These are phyloP conservation scores for Opeltia flavorubescens DNA, from an alignment of 495 filamentous ascomycete genomes.

Conservation along the genomic window DNA sequence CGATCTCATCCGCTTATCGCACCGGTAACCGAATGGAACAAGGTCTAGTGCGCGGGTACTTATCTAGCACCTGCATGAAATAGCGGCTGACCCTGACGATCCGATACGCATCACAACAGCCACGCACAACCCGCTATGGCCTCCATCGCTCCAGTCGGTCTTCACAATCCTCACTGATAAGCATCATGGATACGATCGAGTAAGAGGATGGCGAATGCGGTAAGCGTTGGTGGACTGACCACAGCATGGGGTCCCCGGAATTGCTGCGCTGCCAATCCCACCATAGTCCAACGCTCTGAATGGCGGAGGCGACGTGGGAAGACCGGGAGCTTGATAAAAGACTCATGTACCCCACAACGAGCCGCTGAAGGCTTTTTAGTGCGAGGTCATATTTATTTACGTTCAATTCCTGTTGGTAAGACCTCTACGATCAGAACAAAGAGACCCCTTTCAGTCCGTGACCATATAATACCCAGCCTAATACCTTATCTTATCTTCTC, in stretches of 20 bases:
- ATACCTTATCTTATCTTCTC: background rate
- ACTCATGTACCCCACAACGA: slow-evolving; percentile 7
- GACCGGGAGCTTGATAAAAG: slow-evolving; percentile 6
- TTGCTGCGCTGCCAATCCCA: background rate
- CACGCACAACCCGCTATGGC: background rate
- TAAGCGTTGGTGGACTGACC: background rate
- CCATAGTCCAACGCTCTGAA: background rate
- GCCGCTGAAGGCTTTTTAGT: too few species aligned
- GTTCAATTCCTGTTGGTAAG: background rate
- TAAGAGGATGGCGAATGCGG: slow-evolving; percentile 1
- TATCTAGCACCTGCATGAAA: background rate
- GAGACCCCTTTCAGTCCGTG: background rate
- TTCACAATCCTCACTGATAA: background rate
- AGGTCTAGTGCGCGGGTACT: too few species aligned
- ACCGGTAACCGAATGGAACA: too few species aligned
- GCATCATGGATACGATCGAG: slow-evolving; percentile 3
- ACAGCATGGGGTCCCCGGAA: background rate
- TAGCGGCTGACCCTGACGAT: too few species aligned
- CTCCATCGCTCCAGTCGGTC: background rate
- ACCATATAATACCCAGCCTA: background rate
- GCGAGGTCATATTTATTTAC: too few species aligned
- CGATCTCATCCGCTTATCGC: too few species aligned
- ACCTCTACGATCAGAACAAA: background rate
- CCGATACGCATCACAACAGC: background rate
- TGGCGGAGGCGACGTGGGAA: background rate